Conservation (phyloP, 345 rosid species). For the Cardamine occulta region DNA sequence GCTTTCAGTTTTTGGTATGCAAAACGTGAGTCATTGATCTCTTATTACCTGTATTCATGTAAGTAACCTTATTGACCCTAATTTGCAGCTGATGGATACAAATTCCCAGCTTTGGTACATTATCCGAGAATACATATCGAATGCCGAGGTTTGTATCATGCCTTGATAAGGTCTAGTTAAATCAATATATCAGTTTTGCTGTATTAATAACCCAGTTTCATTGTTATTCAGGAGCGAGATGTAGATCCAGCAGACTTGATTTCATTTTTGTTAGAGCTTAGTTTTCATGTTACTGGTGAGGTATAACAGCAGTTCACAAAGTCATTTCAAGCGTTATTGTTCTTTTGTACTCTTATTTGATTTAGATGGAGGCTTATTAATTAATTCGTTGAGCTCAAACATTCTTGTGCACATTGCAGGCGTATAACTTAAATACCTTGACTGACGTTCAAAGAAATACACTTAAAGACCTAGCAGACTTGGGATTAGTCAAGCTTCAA, state of each 20-base stretch:
- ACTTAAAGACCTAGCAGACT: conserved; percentile 89
- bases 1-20: conserved; percentile 97
- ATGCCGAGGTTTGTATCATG: conserved; percentile 72
- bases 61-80: conserved; percentile 33
- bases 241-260: conserved; percentile 84
- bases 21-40: conserved; percentile 36
- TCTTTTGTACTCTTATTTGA: conserved; percentile 7
- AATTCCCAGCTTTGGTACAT: conserved; percentile 98
- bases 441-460: conserved; percentile 67
- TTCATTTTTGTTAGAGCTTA: conserved; percentile 93
- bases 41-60: conserved; percentile 20
- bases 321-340: conserved; percentile 1
- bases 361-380: conserved; percentile 18
- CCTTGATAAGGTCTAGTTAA: conserved; percentile 28
- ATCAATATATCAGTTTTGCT: conserved; percentile 10
- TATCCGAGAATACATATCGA: conserved; percentile 90
- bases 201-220: conserved; percentile 5
- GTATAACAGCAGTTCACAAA: conserved; percentile 45
- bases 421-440: conserved; percentile 83
- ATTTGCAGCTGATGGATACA: conserved; percentile 93
- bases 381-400: conserved; percentile 4
- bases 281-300: conserved; percentile 93
- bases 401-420: conserved; percentile 49
- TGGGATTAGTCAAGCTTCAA: conserved; percentile 96
- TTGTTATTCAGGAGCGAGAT: conserved; percentile 76